Evolutionary conservation across 1,284 basidiomycete species (phyloP).

Genomic region (Sporisorium iseilematis-ciliati): DNA sequence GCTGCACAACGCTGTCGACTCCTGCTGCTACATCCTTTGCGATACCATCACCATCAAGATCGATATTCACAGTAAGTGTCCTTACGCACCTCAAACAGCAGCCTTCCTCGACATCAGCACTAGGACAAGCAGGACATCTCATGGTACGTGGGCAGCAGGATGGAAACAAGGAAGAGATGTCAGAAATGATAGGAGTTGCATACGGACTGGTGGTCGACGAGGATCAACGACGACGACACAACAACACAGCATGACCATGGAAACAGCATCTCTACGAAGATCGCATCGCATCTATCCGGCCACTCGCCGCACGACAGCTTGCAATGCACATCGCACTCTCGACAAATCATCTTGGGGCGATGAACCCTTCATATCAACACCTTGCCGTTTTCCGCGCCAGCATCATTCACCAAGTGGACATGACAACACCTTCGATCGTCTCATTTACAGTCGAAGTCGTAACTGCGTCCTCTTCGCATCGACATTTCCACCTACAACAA

Average conservation of each 20-base stretch:
- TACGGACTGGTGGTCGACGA: neutral
- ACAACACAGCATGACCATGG: neutral
- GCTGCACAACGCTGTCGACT: slow-evolving; percentile 11
- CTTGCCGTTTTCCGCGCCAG: neutral
- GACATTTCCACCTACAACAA: neutral
- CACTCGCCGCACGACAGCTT: neutral
- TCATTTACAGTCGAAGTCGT: neutral
- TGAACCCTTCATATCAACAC: neutral
- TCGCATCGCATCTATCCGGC: neutral
- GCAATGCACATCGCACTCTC: neutral
- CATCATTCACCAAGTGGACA: neutral
- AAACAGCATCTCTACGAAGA: neutral
- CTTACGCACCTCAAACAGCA: slow-evolving; percentile 7
- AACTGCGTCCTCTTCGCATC: neutral
- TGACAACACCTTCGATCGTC: neutral
- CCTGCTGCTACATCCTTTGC: slow-evolving; percentile 33
- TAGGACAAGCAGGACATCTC: slow-evolving; percentile 4
- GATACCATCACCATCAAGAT: slow-evolving; percentile 54
- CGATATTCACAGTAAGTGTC: slow-evolving; percentile 53
- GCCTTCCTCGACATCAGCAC: slow-evolving; percentile 6
- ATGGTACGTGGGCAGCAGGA: slow-evolving; percentile 6
- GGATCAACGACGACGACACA: neutral
- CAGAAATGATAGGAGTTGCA: neutral
- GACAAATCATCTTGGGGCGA: neutral
- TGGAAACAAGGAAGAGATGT: neutral